Conservation (phyloP, 1,284 basidiomycete genomes). For the Neolentinus lepideus region DNA sequence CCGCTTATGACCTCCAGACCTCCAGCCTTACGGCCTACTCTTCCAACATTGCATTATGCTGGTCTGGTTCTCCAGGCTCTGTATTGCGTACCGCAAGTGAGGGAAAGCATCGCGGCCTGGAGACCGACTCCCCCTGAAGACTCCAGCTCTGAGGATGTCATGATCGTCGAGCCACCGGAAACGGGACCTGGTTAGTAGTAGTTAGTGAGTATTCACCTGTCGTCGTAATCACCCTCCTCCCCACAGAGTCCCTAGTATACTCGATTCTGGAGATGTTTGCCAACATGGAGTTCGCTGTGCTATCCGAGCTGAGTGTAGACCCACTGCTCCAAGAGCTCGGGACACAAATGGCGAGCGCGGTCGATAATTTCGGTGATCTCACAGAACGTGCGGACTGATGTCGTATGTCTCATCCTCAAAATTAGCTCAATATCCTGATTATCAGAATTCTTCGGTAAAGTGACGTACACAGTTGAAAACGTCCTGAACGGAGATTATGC, state of each 20-base stretch:
- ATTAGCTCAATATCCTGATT: not conserved
- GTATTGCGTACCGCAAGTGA: constrained; percentile 62
- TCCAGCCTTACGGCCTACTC: constrained; percentile 54
- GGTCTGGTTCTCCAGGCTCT: constrained; percentile 57
- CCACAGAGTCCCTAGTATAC: constrained; percentile 33
- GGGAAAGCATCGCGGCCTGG: constrained; percentile 41
- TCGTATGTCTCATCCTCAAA: constrained; percentile 1
- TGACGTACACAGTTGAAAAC: not conserved
- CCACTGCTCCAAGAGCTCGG: constrained; percentile 25
- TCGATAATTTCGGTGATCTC: constrained; percentile 1
- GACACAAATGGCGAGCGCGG: constrained; percentile 24
- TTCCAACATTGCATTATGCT: constrained; percentile 43
- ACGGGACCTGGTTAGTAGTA: constrained; percentile 17
- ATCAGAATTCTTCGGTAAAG: constrained; percentile 1
- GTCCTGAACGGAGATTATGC: not conserved
- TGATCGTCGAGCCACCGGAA: constrained; percentile 16
- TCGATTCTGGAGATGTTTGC: constrained; percentile 56
- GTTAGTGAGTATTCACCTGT: too few relatives aligned
- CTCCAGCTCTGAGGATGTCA: constrained; percentile 15
- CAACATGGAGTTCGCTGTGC: constrained; percentile 47
- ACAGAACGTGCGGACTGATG: constrained; percentile 13
- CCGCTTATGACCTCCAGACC: constrained; percentile 34
- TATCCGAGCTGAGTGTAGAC: constrained; percentile 36
- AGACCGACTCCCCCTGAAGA: constrained; percentile 24
- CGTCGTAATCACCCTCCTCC: not conserved